Conservation (phyloP, 2,329 filamentous ascomycete species). For the Fusarium chlamydosporum region DNA sequence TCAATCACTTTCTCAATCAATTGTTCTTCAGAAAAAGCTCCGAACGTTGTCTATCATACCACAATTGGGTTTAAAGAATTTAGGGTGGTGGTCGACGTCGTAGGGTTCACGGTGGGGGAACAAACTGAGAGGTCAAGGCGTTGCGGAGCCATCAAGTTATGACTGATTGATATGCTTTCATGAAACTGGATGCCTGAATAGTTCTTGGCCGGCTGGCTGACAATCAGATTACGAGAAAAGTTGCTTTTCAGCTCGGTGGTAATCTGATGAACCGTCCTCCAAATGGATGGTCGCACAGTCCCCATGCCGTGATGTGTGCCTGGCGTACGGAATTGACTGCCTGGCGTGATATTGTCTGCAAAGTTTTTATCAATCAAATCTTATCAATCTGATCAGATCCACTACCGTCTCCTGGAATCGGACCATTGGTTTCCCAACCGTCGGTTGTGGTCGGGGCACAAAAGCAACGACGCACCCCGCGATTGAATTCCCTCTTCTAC, state of each 20-base stretch:
- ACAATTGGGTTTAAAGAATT: conserved; percentile 10
- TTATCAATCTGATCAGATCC: conserved; percentile 64
- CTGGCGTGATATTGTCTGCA: conserved; percentile 42
- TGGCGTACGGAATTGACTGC: conserved; percentile 41
- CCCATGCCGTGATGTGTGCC: conserved; percentile 28
- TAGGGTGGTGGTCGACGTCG: conserved; percentile 4
- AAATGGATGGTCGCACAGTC: conserved; percentile 11
- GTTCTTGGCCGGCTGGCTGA: conserved; percentile 12
- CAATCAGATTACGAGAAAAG: conserved; percentile 34
- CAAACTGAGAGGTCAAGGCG: conserved; percentile 18
- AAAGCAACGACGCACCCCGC: conserved; percentile 51
- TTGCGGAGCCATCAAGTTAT: conserved; percentile 26
- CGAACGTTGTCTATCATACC: neutral
- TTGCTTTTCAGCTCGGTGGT: conserved; percentile 28
- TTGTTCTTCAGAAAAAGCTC: neutral
- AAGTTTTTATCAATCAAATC: conserved; percentile 63
- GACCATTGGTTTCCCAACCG: conserved; percentile 51
- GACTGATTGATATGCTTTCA: conserved; percentile 32
- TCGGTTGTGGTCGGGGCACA: conserved; percentile 50
- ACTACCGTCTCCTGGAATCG: conserved; percentile 55
- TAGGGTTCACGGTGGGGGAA: conserved; percentile 23
- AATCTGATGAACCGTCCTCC: conserved; percentile 27
- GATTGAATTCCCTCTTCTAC: conserved; percentile 44
- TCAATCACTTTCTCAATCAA: neutral
- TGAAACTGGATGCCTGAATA: conserved; percentile 26